These are phyloP conservation scores for Coemansia umbellata DNA, from an alignment of 192 early-diverging fungal species.

Conservation along the genomic window DNA sequence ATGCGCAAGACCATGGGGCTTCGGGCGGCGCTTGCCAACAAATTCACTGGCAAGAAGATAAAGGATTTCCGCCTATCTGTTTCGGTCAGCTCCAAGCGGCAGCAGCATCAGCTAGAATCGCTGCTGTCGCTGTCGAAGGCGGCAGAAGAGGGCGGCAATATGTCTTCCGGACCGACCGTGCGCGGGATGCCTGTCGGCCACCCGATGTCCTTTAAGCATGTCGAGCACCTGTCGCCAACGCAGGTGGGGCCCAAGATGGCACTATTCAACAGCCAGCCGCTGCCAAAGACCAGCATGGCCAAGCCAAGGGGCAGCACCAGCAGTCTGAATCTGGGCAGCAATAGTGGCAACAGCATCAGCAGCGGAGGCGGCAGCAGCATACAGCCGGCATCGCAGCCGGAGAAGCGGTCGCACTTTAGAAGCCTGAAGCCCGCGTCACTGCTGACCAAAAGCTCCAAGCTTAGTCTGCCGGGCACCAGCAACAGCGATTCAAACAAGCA, in stretches of 20 bases:
- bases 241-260: slow-evolving; percentile 37
- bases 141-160: slow-evolving; percentile 8
- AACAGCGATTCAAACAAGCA: slow-evolving; percentile 1
- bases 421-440: slow-evolving; percentile 39
- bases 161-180: slow-evolving; percentile 20
- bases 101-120: slow-evolving; percentile 49
- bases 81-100: slow-evolving; percentile 36
- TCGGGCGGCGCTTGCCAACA: slow-evolving; percentile 38
- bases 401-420: slow-evolving; percentile 36
- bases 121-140: slow-evolving; percentile 28
- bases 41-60: slow-evolving; percentile 40
- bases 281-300: neutral
- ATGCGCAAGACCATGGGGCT: slow-evolving; percentile 29
- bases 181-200: slow-evolving; percentile 41
- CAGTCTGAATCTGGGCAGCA: neutral
- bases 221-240: slow-evolving; percentile 47
- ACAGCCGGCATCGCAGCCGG: neutral
- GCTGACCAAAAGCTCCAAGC: slow-evolving; percentile 32
- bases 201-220: slow-evolving; percentile 47
- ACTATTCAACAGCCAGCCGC: slow-evolving; percentile 21
- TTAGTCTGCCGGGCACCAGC: slow-evolving; percentile 5
- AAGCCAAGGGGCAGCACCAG: slow-evolving; percentile 9
- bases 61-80: slow-evolving; percentile 28
- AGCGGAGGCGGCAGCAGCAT: slow-evolving; percentile 1
- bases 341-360: neutral